A percentile compares a stretch with the other conserved stretches of the same genome.
Evolutionary conservation across 2,329 filamentous ascomycete species (phyloP).

Genomic region (Trichoderma koningiopsis): DNA sequence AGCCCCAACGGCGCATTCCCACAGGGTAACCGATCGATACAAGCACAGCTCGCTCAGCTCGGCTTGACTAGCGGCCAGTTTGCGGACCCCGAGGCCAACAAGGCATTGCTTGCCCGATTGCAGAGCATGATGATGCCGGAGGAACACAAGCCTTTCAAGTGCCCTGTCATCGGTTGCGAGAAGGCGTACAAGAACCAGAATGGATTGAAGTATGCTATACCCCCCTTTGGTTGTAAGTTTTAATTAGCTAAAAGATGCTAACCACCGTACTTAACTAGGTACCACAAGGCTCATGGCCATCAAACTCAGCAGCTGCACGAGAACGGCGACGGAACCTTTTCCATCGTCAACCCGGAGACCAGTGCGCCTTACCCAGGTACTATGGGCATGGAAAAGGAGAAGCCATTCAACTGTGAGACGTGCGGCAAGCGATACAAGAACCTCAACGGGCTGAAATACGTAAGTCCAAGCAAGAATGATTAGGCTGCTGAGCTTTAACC

Average conservation of each 20-base stretch:
- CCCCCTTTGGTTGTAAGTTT: rapidly evolving
- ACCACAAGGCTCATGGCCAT: slow-evolving; percentile 83
- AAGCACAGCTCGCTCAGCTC: slow-evolving; percentile 70
- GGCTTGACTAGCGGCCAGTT: slow-evolving; percentile 77
- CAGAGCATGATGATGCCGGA: slow-evolving; percentile 71
- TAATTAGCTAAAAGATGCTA: neutral
- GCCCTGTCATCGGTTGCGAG: slow-evolving; percentile 96
- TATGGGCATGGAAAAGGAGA: slow-evolving; percentile 99
- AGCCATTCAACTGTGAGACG: slow-evolving; percentile 95
- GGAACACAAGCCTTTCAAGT: slow-evolving; percentile 96
- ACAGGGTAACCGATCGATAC: slow-evolving; percentile 63
- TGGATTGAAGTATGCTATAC: slow-evolving; percentile 80
- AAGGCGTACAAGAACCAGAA: slow-evolving; percentile 99
- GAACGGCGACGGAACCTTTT: slow-evolving; percentile 95
- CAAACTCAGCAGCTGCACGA: slow-evolving; percentile 96
- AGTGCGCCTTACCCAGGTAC: slow-evolving; percentile 93
- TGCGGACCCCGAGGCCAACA: slow-evolving; percentile 73
- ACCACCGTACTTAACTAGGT: slow-evolving; percentile 44
- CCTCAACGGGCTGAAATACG: slow-evolving; percentile 95
- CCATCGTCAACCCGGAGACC: slow-evolving; percentile 95
- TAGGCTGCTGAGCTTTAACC: slow-evolving; percentile 19
- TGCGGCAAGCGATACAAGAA: slow-evolving; percentile 99
- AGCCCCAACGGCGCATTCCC: slow-evolving; percentile 77
- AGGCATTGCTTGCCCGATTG: slow-evolving; percentile 58
- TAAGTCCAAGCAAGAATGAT: slow-evolving; percentile 44